These are phyloP conservation scores for Solanum tarijense DNA, from an alignment of 257 asterid species.

Conservation along the genomic window DNA sequence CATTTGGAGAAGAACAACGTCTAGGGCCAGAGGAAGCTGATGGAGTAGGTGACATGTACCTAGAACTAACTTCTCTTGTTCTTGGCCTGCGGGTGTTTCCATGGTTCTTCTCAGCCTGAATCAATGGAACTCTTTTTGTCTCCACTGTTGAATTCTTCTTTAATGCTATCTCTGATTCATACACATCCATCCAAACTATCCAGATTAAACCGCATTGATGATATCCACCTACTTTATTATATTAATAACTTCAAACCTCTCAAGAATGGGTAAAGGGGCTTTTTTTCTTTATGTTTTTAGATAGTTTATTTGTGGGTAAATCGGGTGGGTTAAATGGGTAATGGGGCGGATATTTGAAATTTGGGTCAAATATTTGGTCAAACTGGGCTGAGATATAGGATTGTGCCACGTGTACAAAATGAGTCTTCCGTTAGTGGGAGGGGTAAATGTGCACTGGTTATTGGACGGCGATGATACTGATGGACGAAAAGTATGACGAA, in stretches of 20 bases:
- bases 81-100: slow-evolving; percentile 38
- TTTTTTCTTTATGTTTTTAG: too few relatives aligned
- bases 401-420: too few relatives aligned
- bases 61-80: slow-evolving; percentile 71
- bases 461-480: too few relatives aligned
- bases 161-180: slow-evolving; percentile 37
- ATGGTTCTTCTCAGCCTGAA: slow-evolving; percentile 59
- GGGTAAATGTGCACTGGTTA: too few relatives aligned
- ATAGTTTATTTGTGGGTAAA: too few relatives aligned
- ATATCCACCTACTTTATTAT: slow-evolving; percentile 24
- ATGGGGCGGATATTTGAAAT: too few relatives aligned
- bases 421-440: too few relatives aligned
- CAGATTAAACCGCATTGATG: slow-evolving; percentile 46
- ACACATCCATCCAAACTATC: slow-evolving; percentile 53
- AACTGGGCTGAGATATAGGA: too few relatives aligned
- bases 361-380: too few relatives aligned
- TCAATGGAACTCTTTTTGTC: slow-evolving; percentile 33
- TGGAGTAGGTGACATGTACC: slow-evolving; percentile 63
- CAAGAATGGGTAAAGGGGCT: background rate
- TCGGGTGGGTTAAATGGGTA: too few relatives aligned
- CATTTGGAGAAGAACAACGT: slow-evolving; percentile 59
- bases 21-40: slow-evolving; percentile 29
- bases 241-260: slow-evolving; percentile 13
- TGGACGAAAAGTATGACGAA: too few relatives aligned
- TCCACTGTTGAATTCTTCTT: slow-evolving; percentile 39